phyloP scores from a whole-genome alignment of 306 rosid species.

The Mimosa pudica region DNA sequence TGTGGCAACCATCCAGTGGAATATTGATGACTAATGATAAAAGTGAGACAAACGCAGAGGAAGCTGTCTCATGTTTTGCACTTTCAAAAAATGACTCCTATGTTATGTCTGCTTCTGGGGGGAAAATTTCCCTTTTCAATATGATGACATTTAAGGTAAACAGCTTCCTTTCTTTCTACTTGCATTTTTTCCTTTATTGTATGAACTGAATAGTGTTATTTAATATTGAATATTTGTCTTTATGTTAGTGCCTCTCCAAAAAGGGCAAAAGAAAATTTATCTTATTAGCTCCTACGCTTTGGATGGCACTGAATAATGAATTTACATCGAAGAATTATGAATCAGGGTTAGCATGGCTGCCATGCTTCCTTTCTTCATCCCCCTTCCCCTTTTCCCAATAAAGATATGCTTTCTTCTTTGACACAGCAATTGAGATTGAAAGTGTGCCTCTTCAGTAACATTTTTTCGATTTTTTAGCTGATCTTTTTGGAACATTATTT shows the following conservation, averaged over 20 bases:
- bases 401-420: background rate
- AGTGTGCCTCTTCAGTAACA: background rate
- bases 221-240: constrained; percentile 1
- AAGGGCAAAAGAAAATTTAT: background rate
- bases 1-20: constrained; percentile 99
- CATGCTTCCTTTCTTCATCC: constrained; percentile 8
- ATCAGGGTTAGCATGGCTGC: background rate
- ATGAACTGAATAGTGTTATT: constrained; percentile 19
- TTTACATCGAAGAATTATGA: constrained; percentile 23
- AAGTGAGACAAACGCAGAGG: constrained; percentile 91
- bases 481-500: background rate
- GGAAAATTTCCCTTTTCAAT: constrained; percentile 96
- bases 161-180: constrained; percentile 26
- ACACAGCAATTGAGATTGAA: background rate
- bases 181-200: constrained; percentile 16
- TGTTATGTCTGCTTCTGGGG: constrained; percentile 99
- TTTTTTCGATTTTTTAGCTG: background rate
- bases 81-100: constrained; percentile 97
- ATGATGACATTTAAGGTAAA: constrained; percentile 99
- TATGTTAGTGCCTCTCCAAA: background rate
- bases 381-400: background rate
- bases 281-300: constrained; percentile 9
- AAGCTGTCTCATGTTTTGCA: constrained; percentile 95
- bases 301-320: constrained; percentile 3
- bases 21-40: constrained; percentile 96